Base-by-base conservation (phyloP, 345 rosid species). In the Murraya koenigii region DNA sequence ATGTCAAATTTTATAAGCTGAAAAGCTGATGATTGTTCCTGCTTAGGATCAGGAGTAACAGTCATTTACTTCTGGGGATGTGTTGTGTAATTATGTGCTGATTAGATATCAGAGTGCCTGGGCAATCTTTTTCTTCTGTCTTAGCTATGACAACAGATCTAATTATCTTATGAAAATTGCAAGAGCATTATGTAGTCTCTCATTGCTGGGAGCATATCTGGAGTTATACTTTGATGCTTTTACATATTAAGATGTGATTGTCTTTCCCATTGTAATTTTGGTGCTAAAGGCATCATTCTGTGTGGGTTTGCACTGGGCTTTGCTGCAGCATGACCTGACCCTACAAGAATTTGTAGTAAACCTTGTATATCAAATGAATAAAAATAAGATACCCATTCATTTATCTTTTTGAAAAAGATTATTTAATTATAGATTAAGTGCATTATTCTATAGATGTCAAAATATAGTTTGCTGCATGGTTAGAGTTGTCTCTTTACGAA, bases 1-100 rank as follows among this genome's bases (percentile, higher is more conserved):
- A 39, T 69, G 15, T 77, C 47, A 66, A 80, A 71, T 69, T 33
- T 66, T 63, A 71, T 77, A 54, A 30, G 66, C 44, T 38, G 56
- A 71, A 75, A 44, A 30, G 66, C 44, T 38, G 56, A 49, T 70
- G 52, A 32, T 58, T 35, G 20, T 36, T 72, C 75, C 44, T 66
- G 66, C 28, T 2, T 5, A 10, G 70, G 15, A 49, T 49, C 32
- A 20, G 49, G 58, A 63, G 3, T 54, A 44, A 61, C 23, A 5
- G 47, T 63, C 32, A 41, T 26, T 75, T 33, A 14, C 61, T 60
- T 28, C n/a, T 47, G 39, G 30, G 32, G 13, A 62, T 3, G 22
- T 47, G 23, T 35, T 66, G 20, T 25, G 23, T n/a, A 44, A 35
- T 65, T 49, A 38, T 55, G 39, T 55, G 72, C 25, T 52, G 55